phyloP scores from a whole-genome alignment of 2,329 filamentous ascomycete species.

The Clarireedia sp. region DNA sequence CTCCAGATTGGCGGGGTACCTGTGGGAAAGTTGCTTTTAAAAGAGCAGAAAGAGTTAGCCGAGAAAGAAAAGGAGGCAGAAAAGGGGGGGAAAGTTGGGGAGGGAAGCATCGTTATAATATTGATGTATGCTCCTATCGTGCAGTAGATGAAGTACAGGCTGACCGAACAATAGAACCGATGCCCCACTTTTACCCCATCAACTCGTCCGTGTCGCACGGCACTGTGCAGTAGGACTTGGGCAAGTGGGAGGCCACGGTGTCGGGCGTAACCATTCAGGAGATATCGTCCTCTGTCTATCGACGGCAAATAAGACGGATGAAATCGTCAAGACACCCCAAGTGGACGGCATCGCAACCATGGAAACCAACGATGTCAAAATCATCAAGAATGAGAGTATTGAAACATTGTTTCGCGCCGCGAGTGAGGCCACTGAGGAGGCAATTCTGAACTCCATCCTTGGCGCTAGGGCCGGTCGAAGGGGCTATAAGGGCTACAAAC shows the following conservation, averaged over 20 bases:
- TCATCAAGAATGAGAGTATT: slow-evolving; percentile 51
- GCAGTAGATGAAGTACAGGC: neutral
- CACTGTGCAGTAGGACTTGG: slow-evolving; percentile 54
- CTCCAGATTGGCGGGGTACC: slow-evolving; percentile 54
- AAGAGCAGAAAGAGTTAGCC: slow-evolving; percentile 27
- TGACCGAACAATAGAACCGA: slow-evolving; percentile 36
- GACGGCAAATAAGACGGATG: slow-evolving; percentile 40
- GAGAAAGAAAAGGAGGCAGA: slow-evolving; percentile 19
- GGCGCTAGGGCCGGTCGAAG: slow-evolving; percentile 53
- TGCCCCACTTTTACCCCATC: slow-evolving; percentile 48
- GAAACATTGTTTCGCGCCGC: slow-evolving; percentile 54
- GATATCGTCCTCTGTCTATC: slow-evolving; percentile 63
- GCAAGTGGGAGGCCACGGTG: slow-evolving; percentile 50
- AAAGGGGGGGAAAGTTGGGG: slow-evolving; percentile 38
- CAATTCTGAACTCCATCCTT: slow-evolving; percentile 53
- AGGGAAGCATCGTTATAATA: slow-evolving; percentile 54
- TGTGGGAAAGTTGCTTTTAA: slow-evolving; percentile 48
- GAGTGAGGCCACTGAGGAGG: slow-evolving; percentile 56
- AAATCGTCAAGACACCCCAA: slow-evolving; percentile 20
- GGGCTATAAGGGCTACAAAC: slow-evolving; percentile 41
- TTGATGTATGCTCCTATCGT: slow-evolving; percentile 32
- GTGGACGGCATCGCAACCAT: slow-evolving; percentile 26
- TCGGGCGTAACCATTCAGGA: slow-evolving; percentile 48
- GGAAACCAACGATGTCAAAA: slow-evolving; percentile 37
- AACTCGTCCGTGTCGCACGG: slow-evolving; percentile 50